Evolutionary conservation across 371 early-diverging fungal species (phyloP), one percentile per base, ranked within the genome.

Genomic region (Rhizopus sp.): DNA sequence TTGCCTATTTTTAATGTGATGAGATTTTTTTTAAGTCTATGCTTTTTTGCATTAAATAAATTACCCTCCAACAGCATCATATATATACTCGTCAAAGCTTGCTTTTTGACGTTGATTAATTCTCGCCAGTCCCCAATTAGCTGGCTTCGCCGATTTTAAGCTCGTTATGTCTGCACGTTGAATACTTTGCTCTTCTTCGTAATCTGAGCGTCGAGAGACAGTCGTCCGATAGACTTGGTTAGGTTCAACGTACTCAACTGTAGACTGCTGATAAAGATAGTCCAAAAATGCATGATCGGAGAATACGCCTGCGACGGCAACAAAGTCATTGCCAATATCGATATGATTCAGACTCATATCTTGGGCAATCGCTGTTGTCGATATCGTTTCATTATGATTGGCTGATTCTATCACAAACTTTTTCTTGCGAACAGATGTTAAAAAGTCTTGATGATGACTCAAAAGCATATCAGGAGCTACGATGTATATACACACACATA

Each of bases 91-190:
- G 10, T 64, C 46, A 63, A 78, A 39, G 39, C 59, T 44, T 1
- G 57, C 70, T 32, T 66, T 59, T 1, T 60, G 34, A 34, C 73
- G 78, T 48, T 78, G 80, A 13, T 70, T 72, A 38, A 88, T 70
- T 56, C 88, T 73, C 7, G 82, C 64, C 13, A 88, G 48, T 32
- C 87, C 88, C 86, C 86, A 88, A 45, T 78, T 75, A 5, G 84
- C 69, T 12, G 77, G 66, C 10, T 52, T 45, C 15, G 23, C 29
- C 45, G 73, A 68, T 23, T 64, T 40, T 15, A 46, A 46, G 6
- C 46, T 23, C 4, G 3, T 7, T 6, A 44, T 40, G 15, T 37
- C 34, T 52, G 52, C 50, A 3, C 44, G n/a, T 16, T 51, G 51
- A 10, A 58, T 9, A 3, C 10, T 45, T n/a, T 32, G 41, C 5